Evolutionary conservation across 2,329 filamentous ascomycete species (phyloP), one percentile per base, ranked within the genome.

Genomic region (Nemania abortiva): DNA sequence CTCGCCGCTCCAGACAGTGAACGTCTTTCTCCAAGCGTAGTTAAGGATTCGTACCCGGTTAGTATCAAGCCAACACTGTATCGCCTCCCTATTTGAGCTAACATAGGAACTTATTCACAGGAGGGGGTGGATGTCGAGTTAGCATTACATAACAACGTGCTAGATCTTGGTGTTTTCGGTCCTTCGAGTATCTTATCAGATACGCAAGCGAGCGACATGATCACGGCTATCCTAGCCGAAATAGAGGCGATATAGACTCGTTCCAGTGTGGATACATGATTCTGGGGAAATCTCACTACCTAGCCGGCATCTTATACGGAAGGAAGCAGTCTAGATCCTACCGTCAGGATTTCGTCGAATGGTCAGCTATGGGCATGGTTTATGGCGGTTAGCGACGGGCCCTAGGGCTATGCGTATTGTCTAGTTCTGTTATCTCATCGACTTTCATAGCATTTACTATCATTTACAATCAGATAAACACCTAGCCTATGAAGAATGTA

Each of bases 141-240:
- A 18, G 74, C 74, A 13, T 50, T 77, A 49, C 70, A 52, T 15
- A 74, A 65, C 20, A 67, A 74, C 10, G 31, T 63, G 6, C 68
- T 79, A 65, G 75, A 79, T 52, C 71, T 79, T 13, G 77, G 77
- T 22, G 66, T 78, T 4, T 79, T 79, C 53, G 68, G 68, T 20
- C 69, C 74, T 15, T 64, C 71, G 1, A 59, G 62, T 11, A 37
- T 57, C 29, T 63, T 77, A 34, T 66, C 74, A 0, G 29, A 70
- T n/a, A 15, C 66, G 3, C 66, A 73, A 42, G 74, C 72, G 15
- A 56, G 34, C 13, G 59, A 55, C 13, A 66, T 78, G 42, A 69
- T 75, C 18, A 64, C 69, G 24, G 31, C 39, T 15, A 66, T 78
- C 34, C 58, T 72, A n/a, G 39, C 53, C n/a, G 64, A 68, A 50